Conservation (phyloP, 2,329 filamentous ascomycete genomes). For the Trichoderma asperellum region DNA sequence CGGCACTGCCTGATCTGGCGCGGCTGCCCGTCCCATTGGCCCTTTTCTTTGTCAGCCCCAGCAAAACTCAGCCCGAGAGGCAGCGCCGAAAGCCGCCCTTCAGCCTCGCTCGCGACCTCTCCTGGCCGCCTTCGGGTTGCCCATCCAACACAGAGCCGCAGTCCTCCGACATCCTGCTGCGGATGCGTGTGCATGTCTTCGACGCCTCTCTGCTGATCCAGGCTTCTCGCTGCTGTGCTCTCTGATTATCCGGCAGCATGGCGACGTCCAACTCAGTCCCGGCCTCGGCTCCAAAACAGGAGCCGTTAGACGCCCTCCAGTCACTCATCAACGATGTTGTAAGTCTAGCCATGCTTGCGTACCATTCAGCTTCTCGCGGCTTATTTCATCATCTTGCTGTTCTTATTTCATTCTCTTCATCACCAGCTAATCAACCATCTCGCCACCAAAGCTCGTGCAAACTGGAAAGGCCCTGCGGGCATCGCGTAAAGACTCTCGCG, state of each 20-base stretch:
- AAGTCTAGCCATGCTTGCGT: slow-evolving; percentile 35
- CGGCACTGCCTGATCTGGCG: not conserved
- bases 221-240: not conserved
- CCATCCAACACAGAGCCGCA: not conserved
- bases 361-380: not conserved
- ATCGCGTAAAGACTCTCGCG: slow-evolving; percentile 51
- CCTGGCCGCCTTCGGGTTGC: slow-evolving; percentile 8
- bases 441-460: slow-evolving; percentile 55
- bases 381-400: not conserved
- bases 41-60: not conserved
- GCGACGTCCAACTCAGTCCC: slow-evolving; percentile 2
- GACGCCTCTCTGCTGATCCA: not conserved
- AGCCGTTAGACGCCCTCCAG: slow-evolving; percentile 55
- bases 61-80: not conserved
- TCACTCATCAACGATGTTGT: slow-evolving; percentile 60
- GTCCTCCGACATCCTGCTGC: not conserved
- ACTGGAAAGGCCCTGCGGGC: slow-evolving; percentile 60
- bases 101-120: slow-evolving; percentile 13
- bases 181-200: not conserved
- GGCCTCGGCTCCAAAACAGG: slow-evolving; percentile 34
- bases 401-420: not conserved
- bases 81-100: not conserved
- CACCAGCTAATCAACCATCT: slow-evolving; percentile 25
- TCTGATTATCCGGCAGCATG: slow-evolving; percentile 1
- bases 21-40: not conserved